A percentile compares a stretch with the other conserved stretches of the same genome.
phyloP scores from a whole-genome alignment of 78 protist genomes.

The Capsaspora owczarzaki region DNA sequence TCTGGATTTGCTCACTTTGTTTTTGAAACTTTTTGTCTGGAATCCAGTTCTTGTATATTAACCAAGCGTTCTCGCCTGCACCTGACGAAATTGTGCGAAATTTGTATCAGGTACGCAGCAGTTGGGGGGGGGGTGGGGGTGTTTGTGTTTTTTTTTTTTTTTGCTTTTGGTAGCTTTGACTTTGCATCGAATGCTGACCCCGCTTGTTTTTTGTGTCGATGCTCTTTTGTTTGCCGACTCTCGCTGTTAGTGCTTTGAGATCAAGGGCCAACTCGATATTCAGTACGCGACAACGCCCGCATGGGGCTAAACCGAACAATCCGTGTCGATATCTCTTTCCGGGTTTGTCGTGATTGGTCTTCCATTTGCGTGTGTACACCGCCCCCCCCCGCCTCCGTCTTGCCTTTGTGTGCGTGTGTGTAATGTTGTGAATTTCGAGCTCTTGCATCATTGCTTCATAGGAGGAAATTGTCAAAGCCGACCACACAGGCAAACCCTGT shows the following conservation, averaged over 20 bases:
- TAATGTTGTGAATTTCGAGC: no score
- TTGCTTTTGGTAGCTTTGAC: background rate
- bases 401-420: background rate
- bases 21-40: background rate
- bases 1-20: background rate
- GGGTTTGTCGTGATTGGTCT: background rate
- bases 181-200: background rate
- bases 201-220: background rate
- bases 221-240: background rate
- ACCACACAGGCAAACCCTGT: no score
- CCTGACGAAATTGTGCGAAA: slow-evolving; percentile 28
- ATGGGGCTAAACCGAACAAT: slow-evolving; percentile 23
- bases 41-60: slow-evolving; percentile 17
- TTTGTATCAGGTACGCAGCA: slow-evolving; percentile 29
- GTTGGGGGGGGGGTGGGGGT: no score
- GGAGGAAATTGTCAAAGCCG: no score
- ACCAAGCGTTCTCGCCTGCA: slow-evolving; percentile 25
- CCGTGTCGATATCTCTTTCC: no score
- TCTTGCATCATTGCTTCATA: no score
- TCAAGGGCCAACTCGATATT: slow-evolving; percentile 14
- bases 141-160: background rate
- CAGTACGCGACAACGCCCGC: slow-evolving; percentile 29
- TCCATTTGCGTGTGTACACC: background rate
- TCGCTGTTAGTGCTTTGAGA: slow-evolving; percentile 8
- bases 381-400: background rate